Conservation (phyloP, 176 grass and related monocot species). For the Tuctoria greenei region DNA sequence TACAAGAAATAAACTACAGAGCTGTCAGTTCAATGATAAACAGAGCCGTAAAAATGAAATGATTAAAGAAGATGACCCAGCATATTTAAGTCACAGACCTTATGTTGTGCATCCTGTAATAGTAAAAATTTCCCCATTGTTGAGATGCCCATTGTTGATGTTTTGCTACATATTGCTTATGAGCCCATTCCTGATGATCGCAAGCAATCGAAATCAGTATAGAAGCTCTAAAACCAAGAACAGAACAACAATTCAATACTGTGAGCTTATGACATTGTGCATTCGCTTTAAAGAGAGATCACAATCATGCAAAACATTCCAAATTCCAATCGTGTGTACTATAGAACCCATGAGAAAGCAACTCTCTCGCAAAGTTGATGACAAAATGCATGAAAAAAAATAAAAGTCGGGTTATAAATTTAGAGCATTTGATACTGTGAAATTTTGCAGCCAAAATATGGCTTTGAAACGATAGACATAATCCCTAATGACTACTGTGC, state of each 20-base stretch:
- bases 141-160: constrained; percentile 98
- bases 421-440: constrained; percentile 2
- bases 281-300: not conserved
- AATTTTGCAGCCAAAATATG: not conserved
- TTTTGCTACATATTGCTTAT: constrained; percentile 91
- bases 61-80: not conserved
- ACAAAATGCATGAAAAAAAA: not conserved
- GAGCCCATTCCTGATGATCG: constrained; percentile 75
- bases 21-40: not conserved
- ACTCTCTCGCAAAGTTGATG: not conserved
- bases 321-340: not conserved
- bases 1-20: not conserved
- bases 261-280: not conserved
- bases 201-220: not conserved
- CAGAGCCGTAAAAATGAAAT: not conserved
- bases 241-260: not conserved
- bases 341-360: constrained; percentile 11
- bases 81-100: constrained; percentile 50
- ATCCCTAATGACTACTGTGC: constrained; percentile 1
- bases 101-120: constrained; percentile 96
- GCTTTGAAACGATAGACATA: constrained; percentile 1
- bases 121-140: constrained; percentile 99
- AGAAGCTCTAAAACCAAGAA: not conserved
- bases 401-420: not conserved
- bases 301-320: not conserved